A percentile compares a stretch with the other conserved stretches of the same genome.
phyloP scores from a whole-genome alignment of 805 yeast species.

The Kodamaea hsintzibuensis region DNA sequence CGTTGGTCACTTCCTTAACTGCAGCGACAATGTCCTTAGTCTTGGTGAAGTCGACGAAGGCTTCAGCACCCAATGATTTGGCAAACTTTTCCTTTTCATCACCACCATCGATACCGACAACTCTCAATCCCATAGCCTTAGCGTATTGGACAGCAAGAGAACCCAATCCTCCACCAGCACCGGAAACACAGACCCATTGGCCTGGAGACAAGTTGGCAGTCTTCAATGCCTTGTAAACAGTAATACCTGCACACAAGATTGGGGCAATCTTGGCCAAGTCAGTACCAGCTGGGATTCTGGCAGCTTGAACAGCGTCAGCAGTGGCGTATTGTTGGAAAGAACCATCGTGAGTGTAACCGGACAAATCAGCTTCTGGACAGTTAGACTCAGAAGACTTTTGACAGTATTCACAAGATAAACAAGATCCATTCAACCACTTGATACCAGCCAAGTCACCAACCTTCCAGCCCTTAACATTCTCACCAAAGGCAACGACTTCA shows the following conservation, averaged over 20 bases:
- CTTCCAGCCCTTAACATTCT: conserved; percentile 43
- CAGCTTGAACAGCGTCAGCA: conserved; percentile 65
- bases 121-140: conserved; percentile 69
- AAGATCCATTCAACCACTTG: conserved; percentile 50
- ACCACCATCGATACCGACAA: conserved; percentile 74
- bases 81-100: conserved; percentile 55
- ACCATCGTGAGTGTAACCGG: conserved; percentile 76
- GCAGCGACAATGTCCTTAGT: conserved; percentile 56
- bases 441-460: conserved; percentile 46
- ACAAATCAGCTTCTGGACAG: conserved; percentile 66
- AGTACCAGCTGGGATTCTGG: conserved; percentile 54
- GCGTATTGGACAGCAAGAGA: conserved; percentile 76
- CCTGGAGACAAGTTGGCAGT: conserved; percentile 60
- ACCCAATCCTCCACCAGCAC: conserved; percentile 85
- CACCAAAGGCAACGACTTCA: conserved; percentile 44
- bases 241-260: conserved; percentile 66
- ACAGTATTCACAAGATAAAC: conserved; percentile 44
- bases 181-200: conserved; percentile 73
- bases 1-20: conserved; percentile 57
- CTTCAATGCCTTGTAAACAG: conserved; percentile 68
- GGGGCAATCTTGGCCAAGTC: conserved; percentile 61
- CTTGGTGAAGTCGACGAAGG: conserved; percentile 31
- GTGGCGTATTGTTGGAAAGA: conserved; percentile 69
- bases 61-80: conserved; percentile 28
- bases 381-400: conserved; percentile 46